Percentiles rank a stretch among this genome's conserved stretches.
Evolutionary conservation across 2,329 filamentous ascomycete genomes (phyloP).

Genomic region (Phoma sp.): DNA sequence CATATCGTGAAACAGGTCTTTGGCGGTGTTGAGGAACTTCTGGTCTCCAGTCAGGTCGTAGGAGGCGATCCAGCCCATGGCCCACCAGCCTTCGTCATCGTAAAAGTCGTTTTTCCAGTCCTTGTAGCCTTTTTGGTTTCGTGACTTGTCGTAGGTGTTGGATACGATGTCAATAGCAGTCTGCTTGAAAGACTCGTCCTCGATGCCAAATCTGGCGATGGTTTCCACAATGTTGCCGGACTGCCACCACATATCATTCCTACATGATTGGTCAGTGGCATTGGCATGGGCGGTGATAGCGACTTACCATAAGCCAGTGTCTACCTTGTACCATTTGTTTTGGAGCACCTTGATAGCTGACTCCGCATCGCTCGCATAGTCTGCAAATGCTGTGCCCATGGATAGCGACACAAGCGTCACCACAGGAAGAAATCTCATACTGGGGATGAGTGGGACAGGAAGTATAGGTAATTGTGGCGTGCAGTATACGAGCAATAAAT

Average conservation of each 20-base stretch:
- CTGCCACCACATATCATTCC: constrained; percentile 45
- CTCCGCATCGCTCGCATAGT: constrained; percentile 37
- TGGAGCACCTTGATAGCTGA: constrained; percentile 38
- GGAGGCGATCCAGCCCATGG: constrained; percentile 62
- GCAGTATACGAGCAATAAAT: too few relatives aligned
- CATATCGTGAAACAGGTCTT: constrained; percentile 64
- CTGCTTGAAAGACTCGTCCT: constrained; percentile 36
- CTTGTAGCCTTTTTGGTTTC: constrained; percentile 30
- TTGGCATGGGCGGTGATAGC: neutral
- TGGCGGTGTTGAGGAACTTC: constrained; percentile 61
- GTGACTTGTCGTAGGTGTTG: constrained; percentile 43
- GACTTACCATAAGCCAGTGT: constrained; percentile 43
- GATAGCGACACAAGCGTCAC: constrained; percentile 8
- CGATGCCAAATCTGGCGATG: constrained; percentile 39
- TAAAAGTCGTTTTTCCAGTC: constrained; percentile 61
- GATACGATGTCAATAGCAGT: constrained; percentile 38
- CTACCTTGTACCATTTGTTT: constrained; percentile 40
- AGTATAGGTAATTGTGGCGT: neutral
- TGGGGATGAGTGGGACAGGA: neutral
- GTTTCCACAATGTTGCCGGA: constrained; percentile 46
- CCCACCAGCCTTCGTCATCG: constrained; percentile 71
- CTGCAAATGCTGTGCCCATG: constrained; percentile 17
- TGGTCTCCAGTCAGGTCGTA: constrained; percentile 61
- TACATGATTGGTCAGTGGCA: neutral
- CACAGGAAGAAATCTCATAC: constrained; percentile 24